A percentile compares a stretch with the other conserved stretches of the same genome.
Evolutionary conservation across 768 basidiomycete species (phyloP).

Genomic region (Termitomyces sp.): DNA sequence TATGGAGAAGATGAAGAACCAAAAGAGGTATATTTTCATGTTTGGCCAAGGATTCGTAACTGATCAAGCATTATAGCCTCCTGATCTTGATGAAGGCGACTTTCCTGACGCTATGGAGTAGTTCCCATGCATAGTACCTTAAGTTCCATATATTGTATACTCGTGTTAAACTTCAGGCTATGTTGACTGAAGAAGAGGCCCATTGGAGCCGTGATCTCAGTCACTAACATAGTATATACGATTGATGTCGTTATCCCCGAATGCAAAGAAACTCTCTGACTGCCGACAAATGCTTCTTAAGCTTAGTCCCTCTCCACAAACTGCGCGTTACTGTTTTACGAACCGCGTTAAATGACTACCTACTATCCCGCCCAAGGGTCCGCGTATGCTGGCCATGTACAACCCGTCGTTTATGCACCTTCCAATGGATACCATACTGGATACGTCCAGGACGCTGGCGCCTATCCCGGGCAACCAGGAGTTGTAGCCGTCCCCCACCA

Average conservation of each 20-base stretch:
- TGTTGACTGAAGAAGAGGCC: too few relatives aligned
- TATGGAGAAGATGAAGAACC: constrained; percentile 99
- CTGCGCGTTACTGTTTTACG: neutral
- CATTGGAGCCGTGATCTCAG: neutral
- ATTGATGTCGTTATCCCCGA: neutral
- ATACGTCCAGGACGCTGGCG: constrained; percentile 8
- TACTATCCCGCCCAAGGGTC: constrained; percentile 37
- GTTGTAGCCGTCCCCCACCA: constrained; percentile 13
- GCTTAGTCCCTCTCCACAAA: neutral
- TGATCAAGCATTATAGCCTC: constrained; percentile 50
- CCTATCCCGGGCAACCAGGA: constrained; percentile 11
- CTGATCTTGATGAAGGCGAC: constrained; percentile 90
- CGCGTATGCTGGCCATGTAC: constrained; percentile 10
- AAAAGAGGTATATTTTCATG: constrained; percentile 60
- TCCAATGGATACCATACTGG: constrained; percentile 15
- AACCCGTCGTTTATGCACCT: constrained; percentile 28
- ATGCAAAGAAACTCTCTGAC: constrained; percentile 4
- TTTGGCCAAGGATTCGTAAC: constrained; percentile 2
- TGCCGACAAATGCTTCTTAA: constrained; percentile 5
- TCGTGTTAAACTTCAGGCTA: neutral
- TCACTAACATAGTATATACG: too few relatives aligned
- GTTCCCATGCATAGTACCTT: neutral
- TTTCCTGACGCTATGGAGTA: constrained; percentile 48
- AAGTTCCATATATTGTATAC: too few relatives aligned
- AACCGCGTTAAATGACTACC: constrained; percentile 13